Base-by-base conservation (phyloP, 2,329 filamentous ascomycete species). In the Nigrospora oryzae region DNA sequence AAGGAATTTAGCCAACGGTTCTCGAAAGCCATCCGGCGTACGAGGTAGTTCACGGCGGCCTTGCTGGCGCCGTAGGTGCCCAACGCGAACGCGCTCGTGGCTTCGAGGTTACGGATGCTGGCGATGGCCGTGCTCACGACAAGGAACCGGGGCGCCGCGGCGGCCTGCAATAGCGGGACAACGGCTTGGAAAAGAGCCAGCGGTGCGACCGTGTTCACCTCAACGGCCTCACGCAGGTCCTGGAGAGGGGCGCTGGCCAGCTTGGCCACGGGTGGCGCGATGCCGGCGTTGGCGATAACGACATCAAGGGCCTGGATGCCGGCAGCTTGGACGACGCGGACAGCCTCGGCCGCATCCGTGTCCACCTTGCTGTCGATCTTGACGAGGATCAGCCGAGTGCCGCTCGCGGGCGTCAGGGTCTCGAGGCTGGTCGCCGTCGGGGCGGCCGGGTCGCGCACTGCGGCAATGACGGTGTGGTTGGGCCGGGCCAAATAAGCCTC, bases 171-270 rank as follows among this genome's bases (percentile, higher is more conserved):
- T 19, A 53, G 45, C 19, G 49, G 46, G 5, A 45, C 38, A 3
- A 36, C 38, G 23, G 47, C 49, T 28, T 51, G 46, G 28, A 47
- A 47, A 5, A 52, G 45, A 30, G 48, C 43, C 30, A 51, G 16
- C 1, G 49, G 49, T 14, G 44, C 49, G 14, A 45, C 14, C 23
- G 44, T 37, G 37, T 51, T 51, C 33, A 52, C 41, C 28, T 49
- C 42, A 28, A 51, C 10, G n/a, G 48, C 19, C 17, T 46, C 37
- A 14, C 42, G 37, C 8, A 51, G 23, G 33, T 50, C 45, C 16
- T 35, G 28, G 28, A 48, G 45, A 40, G 47, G 46, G 13, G 47
- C 46, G 30, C 41, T 28, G 42, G 46, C 44, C 43, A 53, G 43
- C 15, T 44, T 36, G 42, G 47, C 49, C 42, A 45, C 38, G 31